Conservation (phyloP, 257 asterid genomes). For the Capsicum chinense region DNA sequence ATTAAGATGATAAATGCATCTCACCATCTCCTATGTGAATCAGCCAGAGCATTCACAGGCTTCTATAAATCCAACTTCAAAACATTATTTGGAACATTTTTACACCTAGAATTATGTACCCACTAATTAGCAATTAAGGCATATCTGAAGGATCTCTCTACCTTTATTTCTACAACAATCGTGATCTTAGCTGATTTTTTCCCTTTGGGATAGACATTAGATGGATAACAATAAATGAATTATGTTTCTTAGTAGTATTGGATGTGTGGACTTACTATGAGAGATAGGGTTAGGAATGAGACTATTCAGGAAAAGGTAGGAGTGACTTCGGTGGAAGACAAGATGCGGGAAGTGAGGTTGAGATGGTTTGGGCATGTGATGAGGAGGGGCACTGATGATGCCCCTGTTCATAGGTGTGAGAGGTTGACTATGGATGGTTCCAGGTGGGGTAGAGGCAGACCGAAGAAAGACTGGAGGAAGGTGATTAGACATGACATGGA, state of each 20-base stretch:
- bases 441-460: too few species aligned
- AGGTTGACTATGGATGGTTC: too few species aligned
- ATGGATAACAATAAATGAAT: slow-evolving; percentile 6
- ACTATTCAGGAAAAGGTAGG: too few species aligned
- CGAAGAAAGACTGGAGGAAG: too few species aligned
- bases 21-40: slow-evolving; percentile 4
- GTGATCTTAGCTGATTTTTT: background rate
- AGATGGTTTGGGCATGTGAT: too few species aligned
- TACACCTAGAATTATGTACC: slow-evolving; percentile 14
- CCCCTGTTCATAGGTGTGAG: too few species aligned
- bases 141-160: slow-evolving; percentile 21
- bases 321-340: too few species aligned
- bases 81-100: background rate
- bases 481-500: too few species aligned
- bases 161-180: background rate
- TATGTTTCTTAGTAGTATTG: background rate
- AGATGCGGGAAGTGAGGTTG: too few species aligned
- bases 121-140: slow-evolving; percentile 22
- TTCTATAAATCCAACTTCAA: slow-evolving; percentile 9
- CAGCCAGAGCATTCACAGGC: slow-evolving; percentile 20
- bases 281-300: too few species aligned
- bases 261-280: too few species aligned
- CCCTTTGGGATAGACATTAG: background rate
- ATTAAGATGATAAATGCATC: slow-evolving; percentile 23
- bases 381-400: too few species aligned